These are phyloP conservation scores for Mediolabrus comicus DNA, from an alignment of 108 stramenopile species.

Conservation along the genomic window DNA sequence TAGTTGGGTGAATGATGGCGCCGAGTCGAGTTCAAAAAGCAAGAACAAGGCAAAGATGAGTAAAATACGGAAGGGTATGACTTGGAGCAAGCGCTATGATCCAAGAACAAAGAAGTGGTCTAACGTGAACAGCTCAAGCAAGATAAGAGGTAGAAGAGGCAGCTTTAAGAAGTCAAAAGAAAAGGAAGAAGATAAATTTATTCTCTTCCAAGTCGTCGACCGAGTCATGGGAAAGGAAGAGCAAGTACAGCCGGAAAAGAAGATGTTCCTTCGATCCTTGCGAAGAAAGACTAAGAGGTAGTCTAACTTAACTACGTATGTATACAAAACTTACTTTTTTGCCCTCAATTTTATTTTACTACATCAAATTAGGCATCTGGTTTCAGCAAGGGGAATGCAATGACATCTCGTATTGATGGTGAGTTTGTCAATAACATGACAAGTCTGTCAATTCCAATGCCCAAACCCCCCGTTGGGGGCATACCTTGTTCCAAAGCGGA, in stretches of 20 bases:
- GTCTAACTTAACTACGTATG: too few relatives aligned
- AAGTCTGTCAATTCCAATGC: constrained; percentile 97
- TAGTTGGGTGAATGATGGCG: not conserved
- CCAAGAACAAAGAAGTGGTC: not conserved
- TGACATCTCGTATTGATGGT: constrained; percentile 97
- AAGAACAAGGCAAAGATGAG: not conserved
- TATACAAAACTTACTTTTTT: too few relatives aligned
- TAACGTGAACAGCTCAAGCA: not conserved
- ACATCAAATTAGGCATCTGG: constrained; percentile 44
- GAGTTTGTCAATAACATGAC: constrained; percentile 97
- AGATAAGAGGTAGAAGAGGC: not conserved
- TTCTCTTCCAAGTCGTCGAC: not conserved
- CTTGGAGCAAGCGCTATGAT: not conserved
- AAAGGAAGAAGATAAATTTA: not conserved
- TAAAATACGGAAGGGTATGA: not conserved
- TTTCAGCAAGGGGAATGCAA: constrained; percentile 95
- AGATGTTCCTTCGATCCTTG: too few relatives aligned
- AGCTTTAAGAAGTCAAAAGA: not conserved
- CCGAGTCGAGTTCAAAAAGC: not conserved
- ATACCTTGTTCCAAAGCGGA: constrained; percentile 95
- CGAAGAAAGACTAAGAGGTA: too few relatives aligned
- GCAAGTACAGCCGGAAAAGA: not conserved
- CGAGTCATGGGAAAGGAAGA: not conserved
- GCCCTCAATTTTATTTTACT: too few relatives aligned
- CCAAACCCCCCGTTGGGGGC: constrained; percentile 98